Base-by-base conservation (phyloP, 208 protist species). In the Acanthamoeba healyi region DNA sequence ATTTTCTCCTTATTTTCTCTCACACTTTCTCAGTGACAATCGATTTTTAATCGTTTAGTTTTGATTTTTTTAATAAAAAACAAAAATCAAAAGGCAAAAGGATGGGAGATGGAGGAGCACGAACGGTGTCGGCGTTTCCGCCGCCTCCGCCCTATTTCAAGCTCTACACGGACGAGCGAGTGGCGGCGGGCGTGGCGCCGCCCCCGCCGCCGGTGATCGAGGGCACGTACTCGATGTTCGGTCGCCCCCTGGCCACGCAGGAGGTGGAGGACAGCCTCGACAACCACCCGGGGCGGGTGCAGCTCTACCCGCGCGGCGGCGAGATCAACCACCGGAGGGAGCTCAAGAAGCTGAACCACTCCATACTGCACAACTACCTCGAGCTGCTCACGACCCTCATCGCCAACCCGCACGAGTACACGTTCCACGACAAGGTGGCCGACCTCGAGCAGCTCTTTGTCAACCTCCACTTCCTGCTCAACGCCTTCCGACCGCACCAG, bases 341-440 rank as follows among this genome's bases (percentile, higher is more conserved):
- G 61, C 79, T 96, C 36, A 96, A 96, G 87, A 96, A 94, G 84
- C 26, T 96, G 32, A 96, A 96, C 87, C 58, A 93, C 44, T 96
- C 95, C 19, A 87, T 96, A 12, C 15, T 96, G 36, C 94, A 92
- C 92, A 96, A 96, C 67, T 96, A 93, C 67, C 40, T 96, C 46
- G 95, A 96, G 72, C 49, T 96, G 56, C 56, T 96, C 2, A 74
- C 96, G 58, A 89, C 87, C 4, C n/a, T 96, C 19, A 72, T 96
- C 32, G 92, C 94, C 19, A 95, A 96, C 49, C 95, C 95, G 26
- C 36, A 63, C 22, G 46, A 92, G 15, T 94, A 94, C 67, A 46
- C 91, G 29, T 77, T 95, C 74, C 51, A 72, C 61, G 44, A 86
- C 9, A 96, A 96, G 61, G 61, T 96, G 26, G 65, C 93, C 14